Percentiles rank a stretch among this genome's conserved stretches.
phyloP scores from a whole-genome alignment of 371 early-diverging fungal genomes.

The Syncephalastrum racemosum region DNA sequence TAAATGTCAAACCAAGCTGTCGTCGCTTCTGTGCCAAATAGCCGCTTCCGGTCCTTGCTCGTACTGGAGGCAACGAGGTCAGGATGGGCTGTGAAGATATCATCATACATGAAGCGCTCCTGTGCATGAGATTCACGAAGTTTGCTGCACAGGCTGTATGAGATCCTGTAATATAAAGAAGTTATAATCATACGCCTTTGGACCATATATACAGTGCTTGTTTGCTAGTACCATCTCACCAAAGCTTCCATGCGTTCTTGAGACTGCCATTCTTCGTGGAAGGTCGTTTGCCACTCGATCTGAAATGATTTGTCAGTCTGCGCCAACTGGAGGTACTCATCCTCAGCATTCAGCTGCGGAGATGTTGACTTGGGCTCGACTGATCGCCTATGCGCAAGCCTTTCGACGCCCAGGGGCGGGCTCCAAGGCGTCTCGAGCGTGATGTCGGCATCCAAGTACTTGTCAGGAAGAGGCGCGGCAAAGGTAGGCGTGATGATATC shows the following conservation, averaged over 20 bases:
- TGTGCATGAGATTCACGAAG: slow-evolving; percentile 27
- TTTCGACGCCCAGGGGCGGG: no score
- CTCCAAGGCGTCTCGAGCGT: no score
- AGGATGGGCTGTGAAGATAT: slow-evolving; percentile 25
- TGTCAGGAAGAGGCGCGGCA: not conserved
- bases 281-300: slow-evolving; percentile 24
- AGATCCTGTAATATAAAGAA: no score
- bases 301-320: no score
- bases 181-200: no score
- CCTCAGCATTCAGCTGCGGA: no score
- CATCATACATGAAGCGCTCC: slow-evolving; percentile 26
- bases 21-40: slow-evolving; percentile 16
- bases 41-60: slow-evolving; percentile 1
- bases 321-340: no score
- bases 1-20: slow-evolving; percentile 40
- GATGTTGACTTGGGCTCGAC: no score
- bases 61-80: slow-evolving; percentile 1
- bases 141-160: no score
- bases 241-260: slow-evolving; percentile 23
- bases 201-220: not conserved
- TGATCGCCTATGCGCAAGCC: slow-evolving; percentile 1
- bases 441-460: no score
- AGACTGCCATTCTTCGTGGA: slow-evolving; percentile 25
- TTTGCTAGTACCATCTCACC: slow-evolving; percentile 26
- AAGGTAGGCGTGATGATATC: slow-evolving; percentile 5